Evolutionary conservation across 352 stramenopile genomes (phyloP).

Genomic region (Phytophthora capsici): DNA sequence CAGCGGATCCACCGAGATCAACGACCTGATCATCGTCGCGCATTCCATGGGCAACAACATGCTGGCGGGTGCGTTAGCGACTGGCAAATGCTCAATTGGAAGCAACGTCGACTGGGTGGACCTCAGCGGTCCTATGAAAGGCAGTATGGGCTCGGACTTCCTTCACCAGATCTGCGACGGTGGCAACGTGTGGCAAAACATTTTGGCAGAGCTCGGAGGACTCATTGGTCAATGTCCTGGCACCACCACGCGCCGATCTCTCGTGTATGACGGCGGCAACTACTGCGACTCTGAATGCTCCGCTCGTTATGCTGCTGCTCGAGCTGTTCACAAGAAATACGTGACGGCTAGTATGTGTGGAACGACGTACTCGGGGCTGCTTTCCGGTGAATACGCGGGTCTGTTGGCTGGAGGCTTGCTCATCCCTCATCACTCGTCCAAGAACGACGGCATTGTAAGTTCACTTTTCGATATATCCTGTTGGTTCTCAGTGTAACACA

Average conservation of each 20-base stretch:
- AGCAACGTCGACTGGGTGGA: slow-evolving; percentile 45
- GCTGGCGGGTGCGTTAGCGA: slow-evolving; percentile 51
- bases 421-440: slow-evolving; percentile 51
- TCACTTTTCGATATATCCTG: background rate
- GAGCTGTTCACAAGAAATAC: slow-evolving; percentile 39
- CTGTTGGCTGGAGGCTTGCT: slow-evolving; percentile 43
- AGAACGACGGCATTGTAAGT: slow-evolving; percentile 69
- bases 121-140: slow-evolving; percentile 50
- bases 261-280: slow-evolving; percentile 49
- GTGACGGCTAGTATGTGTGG: slow-evolving; percentile 54
- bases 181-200: slow-evolving; percentile 25
- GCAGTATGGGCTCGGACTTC: slow-evolving; percentile 62
- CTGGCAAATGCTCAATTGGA: slow-evolving; percentile 50
- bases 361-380: slow-evolving; percentile 46
- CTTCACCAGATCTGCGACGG: slow-evolving; percentile 47
- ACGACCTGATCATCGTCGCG: slow-evolving; percentile 58
- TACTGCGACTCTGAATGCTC: slow-evolving; percentile 36
- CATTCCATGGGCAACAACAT: slow-evolving; percentile 77
- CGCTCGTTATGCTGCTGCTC: slow-evolving; percentile 42
- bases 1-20: slow-evolving; percentile 47
- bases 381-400: slow-evolving; percentile 45
- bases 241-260: slow-evolving; percentile 35
- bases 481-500: background rate
- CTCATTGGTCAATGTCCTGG: slow-evolving; percentile 55
- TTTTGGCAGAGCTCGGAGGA: slow-evolving; percentile 29